Evolutionary conservation across 495 filamentous ascomycete species (phyloP), one percentile per base, ranked within the genome.

Genomic region (Penicillium malachiteum): DNA sequence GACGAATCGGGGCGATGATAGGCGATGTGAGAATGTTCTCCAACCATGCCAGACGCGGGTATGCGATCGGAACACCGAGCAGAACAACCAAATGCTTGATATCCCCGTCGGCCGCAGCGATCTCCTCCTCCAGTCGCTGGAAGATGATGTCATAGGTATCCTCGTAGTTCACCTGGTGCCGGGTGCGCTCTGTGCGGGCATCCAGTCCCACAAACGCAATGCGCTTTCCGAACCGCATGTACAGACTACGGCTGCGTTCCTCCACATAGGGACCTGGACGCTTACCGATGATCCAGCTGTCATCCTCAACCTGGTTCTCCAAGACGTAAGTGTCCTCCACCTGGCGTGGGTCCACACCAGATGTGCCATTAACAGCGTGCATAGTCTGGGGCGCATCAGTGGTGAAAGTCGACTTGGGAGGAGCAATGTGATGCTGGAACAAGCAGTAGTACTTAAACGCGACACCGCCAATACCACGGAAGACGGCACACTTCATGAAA

Each of bases 401-500:
- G 10, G 89, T 94, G 67, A 87, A 96, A 3, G 92, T 94, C 5
- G 87, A 90, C 54, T 80, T 77, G 10, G 91, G 91, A 13, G 91
- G 92, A 13, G 90, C 78, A 26, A 92, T 77, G 58, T 97, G 93
- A 55, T 96, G 93, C 75, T 96, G 93, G 74, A 97, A 96, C 16
- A 97, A 80, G 70, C 92, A 84, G 66, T 96, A 96, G 72, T 96
- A 95, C 67, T 92, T 95, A 73, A 87, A 87, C 3, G 90, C 87
- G 14, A 87, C 82, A 18, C 89, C 90, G 9, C 92, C 92, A 57
- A 97, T 93, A 47, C 93, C 92, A 52, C 87, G 83, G 76, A 97
- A 96, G 34, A 96, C 89, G 44, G 88, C 78, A 63, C 91, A 96
- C 66, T 80, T 84, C 93, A 97, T 96, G 72, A 96, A 96, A 32